phyloP scores from a whole-genome alignment of 179 eudicot species.

The Drosera spatulata region DNA sequence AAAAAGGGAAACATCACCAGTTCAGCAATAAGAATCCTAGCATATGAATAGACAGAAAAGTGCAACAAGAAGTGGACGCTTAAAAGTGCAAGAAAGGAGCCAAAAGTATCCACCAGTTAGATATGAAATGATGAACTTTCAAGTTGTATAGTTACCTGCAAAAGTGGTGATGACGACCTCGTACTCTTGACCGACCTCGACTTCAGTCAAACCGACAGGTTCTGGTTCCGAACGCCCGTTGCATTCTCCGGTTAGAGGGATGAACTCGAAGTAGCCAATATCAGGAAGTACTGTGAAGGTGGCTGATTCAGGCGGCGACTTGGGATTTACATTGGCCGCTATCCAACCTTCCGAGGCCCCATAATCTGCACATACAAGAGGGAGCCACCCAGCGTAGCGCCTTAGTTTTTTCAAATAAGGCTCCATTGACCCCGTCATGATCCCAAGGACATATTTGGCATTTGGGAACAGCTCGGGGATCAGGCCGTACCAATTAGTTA shows the following conservation, averaged over 20 bases:
- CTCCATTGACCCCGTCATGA: conserved; percentile 77
- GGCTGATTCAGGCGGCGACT: conserved; percentile 32
- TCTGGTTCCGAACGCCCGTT: conserved; percentile 5
- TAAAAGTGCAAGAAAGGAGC: too few relatives aligned
- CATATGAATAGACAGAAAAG: too few relatives aligned
- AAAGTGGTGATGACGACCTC: conserved; percentile 49
- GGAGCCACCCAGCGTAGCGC: conserved; percentile 47
- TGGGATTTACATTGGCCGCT: conserved; percentile 51
- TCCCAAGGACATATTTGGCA: conserved; percentile 48
- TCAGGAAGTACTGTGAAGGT: conserved; percentile 45
- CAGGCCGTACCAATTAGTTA: conserved; percentile 50
- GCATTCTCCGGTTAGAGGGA: conserved; percentile 19
- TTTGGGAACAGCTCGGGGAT: conserved; percentile 49
- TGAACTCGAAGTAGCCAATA: conserved; percentile 55
- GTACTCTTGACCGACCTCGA: conserved; percentile 49
- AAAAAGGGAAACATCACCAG: too few relatives aligned
- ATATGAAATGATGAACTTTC: neutral
- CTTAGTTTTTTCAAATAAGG: conserved; percentile 47
- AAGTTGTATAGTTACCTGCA: conserved; percentile 20
- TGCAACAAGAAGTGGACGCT: too few relatives aligned
- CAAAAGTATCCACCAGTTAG: too few relatives aligned
- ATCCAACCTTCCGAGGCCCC: conserved; percentile 70
- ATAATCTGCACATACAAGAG: conserved; percentile 48
- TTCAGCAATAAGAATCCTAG: too few relatives aligned
- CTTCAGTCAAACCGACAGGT: conserved; percentile 47